Conservation (phyloP, 2,329 filamentous ascomycete species). For the Hymenoscyphus salicellus region DNA sequence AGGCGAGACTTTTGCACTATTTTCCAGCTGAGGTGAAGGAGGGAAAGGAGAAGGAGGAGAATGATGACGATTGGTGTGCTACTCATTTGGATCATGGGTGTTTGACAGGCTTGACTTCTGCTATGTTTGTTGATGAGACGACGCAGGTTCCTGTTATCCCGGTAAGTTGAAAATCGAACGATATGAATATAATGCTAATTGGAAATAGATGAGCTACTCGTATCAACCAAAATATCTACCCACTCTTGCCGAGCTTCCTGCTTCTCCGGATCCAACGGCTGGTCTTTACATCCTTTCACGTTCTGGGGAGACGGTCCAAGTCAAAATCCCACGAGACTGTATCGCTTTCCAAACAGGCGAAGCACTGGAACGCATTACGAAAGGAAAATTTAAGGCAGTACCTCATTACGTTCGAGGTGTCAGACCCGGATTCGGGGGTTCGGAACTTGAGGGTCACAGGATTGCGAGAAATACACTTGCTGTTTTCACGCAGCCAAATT, state of each 20-base stretch:
- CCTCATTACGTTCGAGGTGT: constrained; percentile 91
- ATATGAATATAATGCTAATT: not conserved
- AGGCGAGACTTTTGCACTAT: constrained; percentile 90
- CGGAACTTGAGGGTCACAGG: constrained; percentile 43
- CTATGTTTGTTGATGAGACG: constrained; percentile 90
- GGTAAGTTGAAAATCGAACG: constrained; percentile 5
- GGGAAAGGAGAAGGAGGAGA: constrained; percentile 39
- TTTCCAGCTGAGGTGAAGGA: constrained; percentile 60
- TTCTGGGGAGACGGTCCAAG: constrained; percentile 78
- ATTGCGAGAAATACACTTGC: constrained; percentile 85
- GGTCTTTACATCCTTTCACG: constrained; percentile 94
- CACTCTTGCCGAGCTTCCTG: constrained; percentile 65
- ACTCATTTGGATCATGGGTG: constrained; percentile 90
- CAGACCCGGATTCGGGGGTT: constrained; percentile 45
- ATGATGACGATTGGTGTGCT: constrained; percentile 90
- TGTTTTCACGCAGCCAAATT: constrained; percentile 94
- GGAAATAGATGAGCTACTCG: constrained; percentile 22
- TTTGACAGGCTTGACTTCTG: constrained; percentile 86
- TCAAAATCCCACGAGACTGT: constrained; percentile 85
- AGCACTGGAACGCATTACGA: constrained; percentile 83
- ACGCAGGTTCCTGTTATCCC: constrained; percentile 38
- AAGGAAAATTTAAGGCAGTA: constrained; percentile 88
- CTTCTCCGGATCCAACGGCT: constrained; percentile 77
- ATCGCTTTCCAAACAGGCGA: constrained; percentile 96
- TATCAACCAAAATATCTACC: constrained; percentile 38